phyloP scores from a whole-genome alignment of 495 filamentous ascomycete species.

The Penicillium flavigenum region DNA sequence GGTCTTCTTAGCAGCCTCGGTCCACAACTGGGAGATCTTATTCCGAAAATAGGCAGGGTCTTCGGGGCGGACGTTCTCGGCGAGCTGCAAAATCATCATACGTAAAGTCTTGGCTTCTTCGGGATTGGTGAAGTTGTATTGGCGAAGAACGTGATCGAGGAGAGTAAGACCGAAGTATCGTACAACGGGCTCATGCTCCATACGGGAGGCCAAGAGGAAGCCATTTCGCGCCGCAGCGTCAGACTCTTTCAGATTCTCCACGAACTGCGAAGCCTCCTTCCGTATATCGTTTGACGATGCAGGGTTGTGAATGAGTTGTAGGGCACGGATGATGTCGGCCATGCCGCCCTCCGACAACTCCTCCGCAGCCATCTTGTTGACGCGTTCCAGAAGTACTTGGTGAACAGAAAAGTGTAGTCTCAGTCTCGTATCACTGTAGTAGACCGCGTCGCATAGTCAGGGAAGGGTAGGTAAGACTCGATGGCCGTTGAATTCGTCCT shows the following conservation, averaged over 20 bases:
- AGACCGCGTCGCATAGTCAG: constrained; percentile 11
- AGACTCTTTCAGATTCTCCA: constrained; percentile 78
- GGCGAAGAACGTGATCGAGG: constrained; percentile 81
- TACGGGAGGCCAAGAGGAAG: constrained; percentile 75
- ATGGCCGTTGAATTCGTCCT: constrained; percentile 31
- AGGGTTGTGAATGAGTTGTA: constrained; percentile 82
- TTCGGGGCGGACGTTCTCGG: constrained; percentile 64
- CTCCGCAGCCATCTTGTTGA: constrained; percentile 39
- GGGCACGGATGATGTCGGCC: constrained; percentile 69
- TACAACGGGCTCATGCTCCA: constrained; percentile 70
- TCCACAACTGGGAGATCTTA: constrained; percentile 95
- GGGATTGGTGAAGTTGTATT: constrained; percentile 68
- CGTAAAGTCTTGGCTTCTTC: constrained; percentile 65
- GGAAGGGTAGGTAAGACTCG: constrained; percentile 2
- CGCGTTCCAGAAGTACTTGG: constrained; percentile 10
- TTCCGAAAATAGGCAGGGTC: constrained; percentile 86
- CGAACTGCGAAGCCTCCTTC: constrained; percentile 74
- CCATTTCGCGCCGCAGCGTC: constrained; percentile 79
- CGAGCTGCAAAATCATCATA: constrained; percentile 72
- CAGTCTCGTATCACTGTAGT: not conserved
- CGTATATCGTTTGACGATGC: constrained; percentile 81
- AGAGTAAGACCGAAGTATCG: constrained; percentile 92
- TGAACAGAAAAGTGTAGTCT: not conserved
- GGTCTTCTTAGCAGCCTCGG: constrained; percentile 86
- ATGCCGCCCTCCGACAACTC: constrained; percentile 44